These are phyloP conservation scores for Didymella glomerata DNA, from an alignment of 2,329 filamentous ascomycete genomes.

Conservation along the genomic window DNA sequence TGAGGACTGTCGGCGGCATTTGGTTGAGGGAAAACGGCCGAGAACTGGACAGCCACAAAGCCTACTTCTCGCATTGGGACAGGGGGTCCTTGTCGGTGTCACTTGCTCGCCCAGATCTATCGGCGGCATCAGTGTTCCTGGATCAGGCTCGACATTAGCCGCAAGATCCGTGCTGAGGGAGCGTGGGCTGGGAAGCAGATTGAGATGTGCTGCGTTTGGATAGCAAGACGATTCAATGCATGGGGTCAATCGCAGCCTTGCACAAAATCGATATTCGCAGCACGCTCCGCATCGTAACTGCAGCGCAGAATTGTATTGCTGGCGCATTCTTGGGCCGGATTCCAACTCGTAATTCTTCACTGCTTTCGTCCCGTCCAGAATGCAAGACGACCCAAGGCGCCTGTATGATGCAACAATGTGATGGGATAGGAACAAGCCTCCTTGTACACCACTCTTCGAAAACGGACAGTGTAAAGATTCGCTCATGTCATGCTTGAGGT, in stretches of 20 bases:
- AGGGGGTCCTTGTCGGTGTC: constrained; percentile 41
- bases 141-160: constrained; percentile 29
- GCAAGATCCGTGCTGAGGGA: constrained; percentile 27
- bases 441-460: too few relatives aligned
- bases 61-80: constrained; percentile 28
- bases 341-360: background rate
- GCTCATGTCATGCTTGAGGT: constrained; percentile 34
- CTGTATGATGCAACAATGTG: background rate
- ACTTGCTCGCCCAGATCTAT: constrained; percentile 35
- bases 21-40: constrained; percentile 30
- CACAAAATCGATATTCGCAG: background rate
- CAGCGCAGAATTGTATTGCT: background rate
- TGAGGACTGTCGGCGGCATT: constrained; percentile 41
- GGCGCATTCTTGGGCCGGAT: background rate
- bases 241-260: background rate
- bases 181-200: constrained; percentile 8
- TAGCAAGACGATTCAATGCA: background rate
- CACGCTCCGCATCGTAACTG: background rate
- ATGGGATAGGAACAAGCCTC: too few relatives aligned
- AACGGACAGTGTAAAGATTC: constrained; percentile 4
- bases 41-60: constrained; percentile 38
- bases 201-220: background rate
- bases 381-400: background rate
- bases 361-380: background rate
- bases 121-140: constrained; percentile 37